A percentile compares a stretch with the other conserved stretches of the same genome.
Evolutionary conservation across 2,329 filamentous ascomycete genomes (phyloP).

Genomic region (Exophiala mesophila): DNA sequence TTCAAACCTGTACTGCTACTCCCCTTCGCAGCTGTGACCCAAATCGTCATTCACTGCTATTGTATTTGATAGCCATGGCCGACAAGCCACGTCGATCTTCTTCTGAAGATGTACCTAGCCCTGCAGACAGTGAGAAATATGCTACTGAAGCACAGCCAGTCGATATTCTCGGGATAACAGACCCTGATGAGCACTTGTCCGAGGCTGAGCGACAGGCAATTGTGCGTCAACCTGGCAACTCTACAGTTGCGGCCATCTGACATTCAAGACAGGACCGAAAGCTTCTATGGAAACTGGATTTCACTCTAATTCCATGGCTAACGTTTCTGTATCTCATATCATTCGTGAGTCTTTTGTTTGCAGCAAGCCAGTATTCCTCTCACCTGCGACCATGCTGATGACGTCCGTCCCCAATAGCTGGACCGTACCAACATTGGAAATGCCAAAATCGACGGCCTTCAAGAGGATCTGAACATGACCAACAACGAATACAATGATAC

Average conservation of each 20-base stretch:
- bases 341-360: constrained; percentile 11
- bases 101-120: constrained; percentile 2
- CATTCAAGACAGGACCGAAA: constrained; percentile 35
- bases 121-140: constrained; percentile 15
- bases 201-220: constrained; percentile 58
- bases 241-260: constrained; percentile 2
- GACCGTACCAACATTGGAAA: constrained; percentile 68
- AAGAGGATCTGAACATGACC: constrained; percentile 57
- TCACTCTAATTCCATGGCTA: constrained; percentile 44
- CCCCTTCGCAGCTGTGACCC: too few relatives aligned
- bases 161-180: constrained; percentile 28
- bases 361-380: too few relatives aligned
- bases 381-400: background rate
- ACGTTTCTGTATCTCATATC: constrained; percentile 42
- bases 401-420: too few relatives aligned
- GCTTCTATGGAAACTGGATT: constrained; percentile 42
- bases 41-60: too few relatives aligned
- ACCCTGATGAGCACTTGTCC: constrained; percentile 61
- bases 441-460: constrained; percentile 55
- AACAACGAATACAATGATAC: constrained; percentile 63
- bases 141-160: constrained; percentile 14
- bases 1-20: too few relatives aligned
- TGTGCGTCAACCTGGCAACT: constrained; percentile 41
- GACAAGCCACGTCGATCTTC: background rate
- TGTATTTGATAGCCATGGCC: too few relatives aligned